Conservation (phyloP, 805 yeast species). For the Cyberlindnera xishuangbannaensis region DNA sequence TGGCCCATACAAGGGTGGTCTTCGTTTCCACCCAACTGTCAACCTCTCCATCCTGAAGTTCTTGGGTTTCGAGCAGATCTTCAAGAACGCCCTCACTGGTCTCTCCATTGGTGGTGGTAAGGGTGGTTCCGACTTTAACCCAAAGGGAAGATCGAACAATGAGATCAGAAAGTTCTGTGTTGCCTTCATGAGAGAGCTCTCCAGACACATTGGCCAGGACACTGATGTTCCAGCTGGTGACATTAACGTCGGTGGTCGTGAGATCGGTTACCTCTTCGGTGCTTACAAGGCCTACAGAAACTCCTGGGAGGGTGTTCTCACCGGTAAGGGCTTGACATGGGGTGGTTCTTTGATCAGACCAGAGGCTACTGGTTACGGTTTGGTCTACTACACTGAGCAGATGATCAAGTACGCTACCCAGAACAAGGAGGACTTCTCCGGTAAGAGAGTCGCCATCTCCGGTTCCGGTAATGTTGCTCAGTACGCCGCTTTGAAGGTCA, state of each 20-base stretch:
- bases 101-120: slow-evolving; percentile 99
- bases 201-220: slow-evolving; percentile 94
- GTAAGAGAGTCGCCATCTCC: slow-evolving; percentile 93
- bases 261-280: slow-evolving; percentile 77
- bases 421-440: slow-evolving; percentile 85
- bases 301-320: slow-evolving; percentile 93
- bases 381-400: slow-evolving; percentile 93
- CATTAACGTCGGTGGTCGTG: slow-evolving; percentile 93
- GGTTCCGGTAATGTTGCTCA: slow-evolving; percentile 99
- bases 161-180: slow-evolving; percentile 97
- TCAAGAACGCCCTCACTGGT: slow-evolving; percentile 97
- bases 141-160: slow-evolving; percentile 86
- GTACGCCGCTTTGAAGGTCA: slow-evolving; percentile 95
- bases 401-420: slow-evolving; percentile 91
- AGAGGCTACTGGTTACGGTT: slow-evolving; percentile 99
- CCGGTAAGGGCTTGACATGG: slow-evolving; percentile 98
- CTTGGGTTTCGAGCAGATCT: slow-evolving; percentile 96
- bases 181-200: slow-evolving; percentile 91
- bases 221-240: slow-evolving; percentile 99
- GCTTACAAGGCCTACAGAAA: slow-evolving; percentile 90
- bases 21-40: slow-evolving; percentile 96
- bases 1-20: slow-evolving; percentile 99
- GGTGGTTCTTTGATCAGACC: slow-evolving; percentile 99
- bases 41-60: slow-evolving; percentile 92
- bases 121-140: slow-evolving; percentile 98